Conservation (phyloP, 202 grass and related monocot genomes). For the Carex arenaria region DNA sequence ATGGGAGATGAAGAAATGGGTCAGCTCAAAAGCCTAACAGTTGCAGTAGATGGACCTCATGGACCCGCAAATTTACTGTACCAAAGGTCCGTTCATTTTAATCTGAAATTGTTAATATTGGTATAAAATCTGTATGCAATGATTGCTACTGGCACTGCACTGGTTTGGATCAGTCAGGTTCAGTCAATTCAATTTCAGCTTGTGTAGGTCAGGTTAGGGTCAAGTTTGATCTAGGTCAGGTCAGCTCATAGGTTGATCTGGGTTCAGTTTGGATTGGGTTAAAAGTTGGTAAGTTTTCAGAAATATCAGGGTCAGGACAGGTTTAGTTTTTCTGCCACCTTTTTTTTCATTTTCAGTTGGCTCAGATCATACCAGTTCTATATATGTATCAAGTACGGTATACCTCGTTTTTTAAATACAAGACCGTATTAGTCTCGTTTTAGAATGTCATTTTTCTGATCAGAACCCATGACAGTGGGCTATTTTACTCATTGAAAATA, state of each 20-base stretch:
- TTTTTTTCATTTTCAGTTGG: too few relatives aligned
- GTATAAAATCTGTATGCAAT: not conserved
- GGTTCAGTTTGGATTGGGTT: too few relatives aligned
- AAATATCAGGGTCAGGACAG: not conserved
- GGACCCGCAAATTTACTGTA: conserved; percentile 3
- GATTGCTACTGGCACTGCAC: not conserved
- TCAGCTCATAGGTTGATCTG: too few relatives aligned
- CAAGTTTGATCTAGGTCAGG: not conserved
- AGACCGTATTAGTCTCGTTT: not conserved
- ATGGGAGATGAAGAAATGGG: not conserved
- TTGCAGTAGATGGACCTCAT: conserved; percentile 37
- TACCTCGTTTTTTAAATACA: not conserved
- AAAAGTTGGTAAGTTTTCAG: not conserved
- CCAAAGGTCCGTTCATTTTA: conserved; percentile 22
- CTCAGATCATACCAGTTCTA: not conserved
- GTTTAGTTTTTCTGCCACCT: not conserved
- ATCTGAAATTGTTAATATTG: not conserved
- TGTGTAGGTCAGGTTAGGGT: not conserved
- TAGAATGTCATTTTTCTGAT: not conserved
- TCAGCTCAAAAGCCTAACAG: conserved; percentile 10
- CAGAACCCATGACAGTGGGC: not conserved
- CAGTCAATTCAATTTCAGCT: not conserved
- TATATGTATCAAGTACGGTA: not conserved
- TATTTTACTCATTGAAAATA: not conserved
- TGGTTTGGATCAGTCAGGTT: not conserved